A percentile compares a stretch with the other conserved stretches of the same genome.
Conservation (phyloP, 2,329 filamentous ascomycete genomes). For the Emydomyces testavorans region DNA sequence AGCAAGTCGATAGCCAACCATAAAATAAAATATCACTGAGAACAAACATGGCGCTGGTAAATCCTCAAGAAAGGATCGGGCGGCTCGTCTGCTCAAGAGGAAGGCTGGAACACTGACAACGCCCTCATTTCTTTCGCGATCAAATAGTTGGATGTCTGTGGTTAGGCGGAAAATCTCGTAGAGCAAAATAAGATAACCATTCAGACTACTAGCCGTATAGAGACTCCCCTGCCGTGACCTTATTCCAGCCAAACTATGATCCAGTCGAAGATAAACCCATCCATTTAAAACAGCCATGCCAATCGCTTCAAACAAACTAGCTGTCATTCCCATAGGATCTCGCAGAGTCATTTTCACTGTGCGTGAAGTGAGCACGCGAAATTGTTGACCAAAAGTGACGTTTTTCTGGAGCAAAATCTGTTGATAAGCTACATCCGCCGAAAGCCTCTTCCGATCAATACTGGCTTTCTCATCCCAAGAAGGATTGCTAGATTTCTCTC, state of each 20-base stretch:
- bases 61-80: constrained; percentile 59
- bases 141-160: constrained; percentile 62
- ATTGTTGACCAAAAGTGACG: constrained; percentile 51
- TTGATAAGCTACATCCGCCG: background rate
- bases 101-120: constrained; percentile 60
- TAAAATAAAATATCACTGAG: constrained; percentile 63
- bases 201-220: constrained; percentile 59
- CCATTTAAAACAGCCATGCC: constrained; percentile 60
- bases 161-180: constrained; percentile 67
- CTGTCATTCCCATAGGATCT: constrained; percentile 65
- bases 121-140: constrained; percentile 61
- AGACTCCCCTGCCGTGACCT: constrained; percentile 61
- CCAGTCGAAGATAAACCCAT: constrained; percentile 59
- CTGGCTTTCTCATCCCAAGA: background rate
- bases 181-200: constrained; percentile 64
- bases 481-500: constrained; percentile 4
- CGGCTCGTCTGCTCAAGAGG: constrained; percentile 56
- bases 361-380: constrained; percentile 54
- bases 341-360: constrained; percentile 61
- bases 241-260: constrained; percentile 57
- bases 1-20: constrained; percentile 59
- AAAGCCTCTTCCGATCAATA: background rate
- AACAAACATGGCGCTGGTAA: constrained; percentile 61
- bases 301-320: constrained; percentile 57
- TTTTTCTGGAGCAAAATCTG: constrained; percentile 27